Evolutionary conservation across 2,329 filamentous ascomycete genomes (phyloP).

Genomic region (Parastagonospora nodorum): DNA sequence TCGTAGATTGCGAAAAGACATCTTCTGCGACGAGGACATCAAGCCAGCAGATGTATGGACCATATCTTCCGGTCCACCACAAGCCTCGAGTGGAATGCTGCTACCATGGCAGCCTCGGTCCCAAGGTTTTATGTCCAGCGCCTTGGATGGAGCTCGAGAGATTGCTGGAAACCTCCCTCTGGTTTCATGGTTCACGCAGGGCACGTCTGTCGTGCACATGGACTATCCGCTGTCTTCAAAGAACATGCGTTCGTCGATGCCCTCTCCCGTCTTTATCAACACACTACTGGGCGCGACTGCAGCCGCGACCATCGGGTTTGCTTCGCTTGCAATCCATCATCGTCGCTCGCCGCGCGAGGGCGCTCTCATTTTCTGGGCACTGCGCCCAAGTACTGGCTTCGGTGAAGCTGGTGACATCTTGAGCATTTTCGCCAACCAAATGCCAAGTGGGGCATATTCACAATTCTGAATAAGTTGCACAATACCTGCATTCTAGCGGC

Average conservation of each 20-base stretch:
- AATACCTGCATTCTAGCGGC: constrained; percentile 15
- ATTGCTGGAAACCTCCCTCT: constrained; percentile 28
- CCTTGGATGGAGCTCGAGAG: constrained; percentile 22
- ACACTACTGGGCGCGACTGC: constrained; percentile 27
- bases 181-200: constrained; percentile 22
- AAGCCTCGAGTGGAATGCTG: constrained; percentile 1
- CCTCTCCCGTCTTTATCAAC: constrained; percentile 34
- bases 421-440: constrained; percentile 31
- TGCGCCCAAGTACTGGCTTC: constrained; percentile 28
- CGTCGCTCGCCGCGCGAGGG: constrained; percentile 39
- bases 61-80: constrained; percentile 19
- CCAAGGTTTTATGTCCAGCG: constrained; percentile 13
- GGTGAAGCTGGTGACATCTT: constrained; percentile 42
- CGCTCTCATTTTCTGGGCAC: constrained; percentile 41
- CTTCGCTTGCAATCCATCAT: constrained; percentile 37
- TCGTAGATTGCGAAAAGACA: constrained; percentile 37
- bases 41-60: constrained; percentile 35
- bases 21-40: constrained; percentile 30
- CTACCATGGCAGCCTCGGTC: constrained; percentile 34
- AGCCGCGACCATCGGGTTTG: constrained; percentile 28
- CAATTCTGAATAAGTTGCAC: constrained; percentile 13
- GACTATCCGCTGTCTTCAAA: constrained; percentile 10
- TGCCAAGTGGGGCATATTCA: constrained; percentile 20
- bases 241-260: constrained; percentile 27
- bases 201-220: constrained; percentile 11